Conservation (phyloP, 2,329 filamentous ascomycete genomes). For the Emergomyces orientalis region DNA sequence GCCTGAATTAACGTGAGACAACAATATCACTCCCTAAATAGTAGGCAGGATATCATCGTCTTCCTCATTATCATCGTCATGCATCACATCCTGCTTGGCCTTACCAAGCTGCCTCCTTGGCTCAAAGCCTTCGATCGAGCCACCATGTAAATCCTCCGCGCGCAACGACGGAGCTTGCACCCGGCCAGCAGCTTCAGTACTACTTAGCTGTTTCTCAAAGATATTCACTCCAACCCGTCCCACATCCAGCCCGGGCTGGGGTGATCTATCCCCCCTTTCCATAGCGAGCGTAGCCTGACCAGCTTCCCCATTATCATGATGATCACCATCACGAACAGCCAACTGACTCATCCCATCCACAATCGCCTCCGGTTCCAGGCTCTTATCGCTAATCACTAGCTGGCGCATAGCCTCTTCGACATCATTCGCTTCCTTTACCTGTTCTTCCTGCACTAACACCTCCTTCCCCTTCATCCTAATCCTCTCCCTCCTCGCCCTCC, state of each 20-base stretch:
- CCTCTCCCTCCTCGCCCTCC: slow-evolving; percentile 17
- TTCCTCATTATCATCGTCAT: slow-evolving; percentile 42
- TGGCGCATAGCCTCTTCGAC: slow-evolving; percentile 19
- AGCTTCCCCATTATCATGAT: slow-evolving; percentile 15
- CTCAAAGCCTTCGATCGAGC: slow-evolving; percentile 36
- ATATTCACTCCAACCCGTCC: slow-evolving; percentile 29
- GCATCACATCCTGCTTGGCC: slow-evolving; percentile 31
- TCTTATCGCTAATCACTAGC: slow-evolving; percentile 16
- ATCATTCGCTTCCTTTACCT: slow-evolving; percentile 19
- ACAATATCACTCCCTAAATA: slow-evolving; percentile 21
- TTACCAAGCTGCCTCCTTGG: slow-evolving; percentile 22
- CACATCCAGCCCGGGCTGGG: slow-evolving; percentile 18
- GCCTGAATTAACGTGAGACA: slow-evolving; percentile 3
- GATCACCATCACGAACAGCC: slow-evolving; percentile 20
- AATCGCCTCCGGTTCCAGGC: slow-evolving; percentile 10
- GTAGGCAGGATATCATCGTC: slow-evolving; percentile 43
- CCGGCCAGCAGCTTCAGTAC: slow-evolving; percentile 9
- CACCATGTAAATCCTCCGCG: slow-evolving; percentile 28
- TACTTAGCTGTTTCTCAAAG: slow-evolving; percentile 24
- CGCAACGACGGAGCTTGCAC: slow-evolving; percentile 26
- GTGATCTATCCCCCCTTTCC: slow-evolving; percentile 19
- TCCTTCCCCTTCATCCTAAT: slow-evolving; percentile 10
- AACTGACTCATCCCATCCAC: slow-evolving; percentile 23
- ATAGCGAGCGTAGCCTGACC: slow-evolving; percentile 7
- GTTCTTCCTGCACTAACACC: slow-evolving; percentile 11